A percentile compares a stretch with the other conserved stretches of the same genome.
phyloP scores from a whole-genome alignment of 1,284 basidiomycete species.

The Sphaerobolus stellatus region DNA sequence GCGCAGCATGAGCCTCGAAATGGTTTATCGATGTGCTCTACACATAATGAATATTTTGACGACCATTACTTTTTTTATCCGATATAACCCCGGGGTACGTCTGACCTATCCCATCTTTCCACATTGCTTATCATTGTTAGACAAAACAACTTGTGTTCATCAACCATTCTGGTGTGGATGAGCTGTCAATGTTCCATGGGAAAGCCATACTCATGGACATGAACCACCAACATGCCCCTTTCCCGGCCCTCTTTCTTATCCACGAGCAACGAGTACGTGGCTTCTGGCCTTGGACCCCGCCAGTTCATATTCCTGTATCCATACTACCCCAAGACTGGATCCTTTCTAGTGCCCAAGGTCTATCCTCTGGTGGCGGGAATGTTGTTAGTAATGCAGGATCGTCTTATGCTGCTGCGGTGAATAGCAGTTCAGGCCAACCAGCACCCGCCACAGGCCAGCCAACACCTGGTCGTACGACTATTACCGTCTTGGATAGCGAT shows the following conservation, averaged over 20 bases:
- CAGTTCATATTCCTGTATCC: neutral
- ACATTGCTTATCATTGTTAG: constrained; percentile 8
- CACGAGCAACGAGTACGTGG: constrained; percentile 32
- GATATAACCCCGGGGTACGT: neutral
- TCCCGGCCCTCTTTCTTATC: constrained; percentile 30
- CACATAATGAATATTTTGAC: neutral
- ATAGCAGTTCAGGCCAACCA: neutral
- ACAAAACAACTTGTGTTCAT: constrained; percentile 23
- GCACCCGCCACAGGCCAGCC: neutral
- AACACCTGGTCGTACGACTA: neutral
- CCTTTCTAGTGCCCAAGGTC: too few species aligned
- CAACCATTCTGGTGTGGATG: constrained; percentile 14
- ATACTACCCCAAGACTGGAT: neutral
- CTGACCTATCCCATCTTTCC: neutral
- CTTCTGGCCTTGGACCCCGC: constrained; percentile 5
- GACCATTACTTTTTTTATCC: neutral
- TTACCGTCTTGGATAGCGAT: neutral
- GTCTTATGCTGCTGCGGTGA: neutral
- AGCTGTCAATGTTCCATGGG: constrained; percentile 17
- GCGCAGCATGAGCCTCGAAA: neutral
- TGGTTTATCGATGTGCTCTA: neutral
- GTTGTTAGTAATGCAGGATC: neutral
- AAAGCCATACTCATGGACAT: constrained; percentile 21
- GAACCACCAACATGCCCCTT: constrained; percentile 21
- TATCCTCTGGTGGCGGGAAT: too few species aligned